Percentiles rank a stretch among this genome's conserved stretches.
Conservation (phyloP, 2,329 filamentous ascomycete species). For the Ophiostoma angusticollis region DNA sequence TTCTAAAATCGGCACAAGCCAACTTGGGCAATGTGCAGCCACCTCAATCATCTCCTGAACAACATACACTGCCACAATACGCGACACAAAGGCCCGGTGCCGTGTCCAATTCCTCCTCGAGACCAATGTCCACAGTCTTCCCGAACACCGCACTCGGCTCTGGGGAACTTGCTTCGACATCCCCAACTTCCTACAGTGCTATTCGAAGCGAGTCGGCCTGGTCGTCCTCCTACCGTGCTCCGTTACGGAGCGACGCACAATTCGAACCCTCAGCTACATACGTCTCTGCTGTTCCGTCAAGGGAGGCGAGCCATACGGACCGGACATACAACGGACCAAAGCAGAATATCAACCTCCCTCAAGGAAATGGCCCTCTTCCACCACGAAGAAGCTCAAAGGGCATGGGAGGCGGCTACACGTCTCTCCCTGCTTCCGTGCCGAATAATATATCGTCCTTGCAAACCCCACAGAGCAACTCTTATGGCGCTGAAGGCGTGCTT, state of each 20-base stretch:
- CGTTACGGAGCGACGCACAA: slow-evolving; percentile 48
- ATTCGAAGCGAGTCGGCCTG: slow-evolving; percentile 45
- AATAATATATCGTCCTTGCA: slow-evolving; percentile 20
- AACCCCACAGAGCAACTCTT: slow-evolving; percentile 15
- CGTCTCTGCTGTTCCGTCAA: slow-evolving; percentile 46
- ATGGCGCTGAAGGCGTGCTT: slow-evolving; percentile 28
- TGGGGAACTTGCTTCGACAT: slow-evolving; percentile 20
- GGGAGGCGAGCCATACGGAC: slow-evolving; percentile 44
- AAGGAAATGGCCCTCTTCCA: slow-evolving; percentile 50
- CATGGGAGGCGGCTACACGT: slow-evolving; percentile 43
- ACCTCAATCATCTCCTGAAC: slow-evolving; percentile 7
- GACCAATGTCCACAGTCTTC: slow-evolving; percentile 23
- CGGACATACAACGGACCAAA: slow-evolving; percentile 21
- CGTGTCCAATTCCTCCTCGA: slow-evolving; percentile 13
- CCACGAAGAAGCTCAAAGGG: slow-evolving; percentile 66
- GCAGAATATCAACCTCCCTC: slow-evolving; percentile 36
- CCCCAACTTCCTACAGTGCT: slow-evolving; percentile 13
- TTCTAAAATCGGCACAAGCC: slow-evolving; percentile 17
- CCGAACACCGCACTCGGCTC: slow-evolving; percentile 17
- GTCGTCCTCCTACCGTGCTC: slow-evolving; percentile 40
- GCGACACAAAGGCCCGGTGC: slow-evolving; percentile 9
- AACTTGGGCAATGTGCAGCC: slow-evolving; percentile 16
- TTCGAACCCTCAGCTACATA: slow-evolving; percentile 38
- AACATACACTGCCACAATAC: slow-evolving; percentile 11
- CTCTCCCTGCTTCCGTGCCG: slow-evolving; percentile 20